Conservation (phyloP, 2,329 filamentous ascomycete genomes). For the Penicillium digitatum region DNA sequence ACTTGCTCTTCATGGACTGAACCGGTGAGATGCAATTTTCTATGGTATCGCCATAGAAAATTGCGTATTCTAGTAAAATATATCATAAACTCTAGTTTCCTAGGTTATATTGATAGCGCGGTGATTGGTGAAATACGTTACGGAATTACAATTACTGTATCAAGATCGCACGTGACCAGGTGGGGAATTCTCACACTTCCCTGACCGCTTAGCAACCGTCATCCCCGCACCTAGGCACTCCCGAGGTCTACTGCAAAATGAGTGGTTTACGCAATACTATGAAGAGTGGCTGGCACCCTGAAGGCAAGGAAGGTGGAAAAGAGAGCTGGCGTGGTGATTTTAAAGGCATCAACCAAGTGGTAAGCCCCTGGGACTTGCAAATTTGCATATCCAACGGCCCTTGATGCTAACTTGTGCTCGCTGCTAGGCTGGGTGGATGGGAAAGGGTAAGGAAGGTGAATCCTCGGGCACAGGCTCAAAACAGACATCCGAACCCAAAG, state of each 20-base stretch:
- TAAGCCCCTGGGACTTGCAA: conserved; percentile 31
- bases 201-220: not conserved
- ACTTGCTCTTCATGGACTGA: too few species aligned
- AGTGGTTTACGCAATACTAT: conserved; percentile 47
- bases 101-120: too few species aligned
- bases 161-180: not conserved
- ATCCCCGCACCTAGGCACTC: conserved; percentile 5
- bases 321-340: conserved; percentile 56
- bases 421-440: conserved; percentile 55
- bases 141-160: conserved; percentile 1
- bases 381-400: not conserved
- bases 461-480: conserved; percentile 24
- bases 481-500: not conserved
- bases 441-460: conserved; percentile 49
- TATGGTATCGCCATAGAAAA: too few species aligned
- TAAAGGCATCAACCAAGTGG: conserved; percentile 56
- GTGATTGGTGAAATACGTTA: too few species aligned
- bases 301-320: conserved; percentile 50
- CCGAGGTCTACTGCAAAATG: conserved; percentile 32
- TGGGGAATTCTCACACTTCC: conserved; percentile 1
- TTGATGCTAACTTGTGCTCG: conserved; percentile 14
- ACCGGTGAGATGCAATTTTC: too few species aligned
- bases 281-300: conserved; percentile 55
- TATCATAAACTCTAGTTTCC: too few species aligned
- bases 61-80: too few species aligned